A percentile compares a stretch with the other conserved stretches of the same genome.
Evolutionary conservation across 192 early-diverging fungal species (phyloP).

Genomic region (Jimgerdemannia flammicorona): DNA sequence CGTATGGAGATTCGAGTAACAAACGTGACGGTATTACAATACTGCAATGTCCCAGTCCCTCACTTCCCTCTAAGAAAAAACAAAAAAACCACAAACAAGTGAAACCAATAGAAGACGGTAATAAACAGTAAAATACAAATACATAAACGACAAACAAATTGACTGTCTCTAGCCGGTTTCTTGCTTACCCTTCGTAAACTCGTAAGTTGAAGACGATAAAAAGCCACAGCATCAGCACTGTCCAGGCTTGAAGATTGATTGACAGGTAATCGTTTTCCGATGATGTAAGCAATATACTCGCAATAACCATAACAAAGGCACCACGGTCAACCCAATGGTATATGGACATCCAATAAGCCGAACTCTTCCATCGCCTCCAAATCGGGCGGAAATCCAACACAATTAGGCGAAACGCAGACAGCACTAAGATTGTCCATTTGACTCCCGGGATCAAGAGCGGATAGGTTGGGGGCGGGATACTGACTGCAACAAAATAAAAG

Average conservation of each 20-base stretch:
- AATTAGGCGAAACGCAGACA: neutral
- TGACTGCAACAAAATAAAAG: neutral
- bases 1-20: neutral
- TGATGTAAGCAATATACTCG: neutral
- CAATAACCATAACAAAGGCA: neutral
- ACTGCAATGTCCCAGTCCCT: neutral
- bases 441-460: neutral
- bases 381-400: neutral
- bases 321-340: neutral
- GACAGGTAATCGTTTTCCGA: neutral
- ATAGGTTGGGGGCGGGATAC: neutral
- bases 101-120: too few relatives aligned
- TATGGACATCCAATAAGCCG: neutral
- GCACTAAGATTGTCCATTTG: neutral
- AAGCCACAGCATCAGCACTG: neutral
- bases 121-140: too few relatives aligned
- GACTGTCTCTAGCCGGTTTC: neutral
- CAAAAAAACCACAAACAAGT: too few relatives aligned
- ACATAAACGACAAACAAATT: too few relatives aligned
- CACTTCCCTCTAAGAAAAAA: neutral
- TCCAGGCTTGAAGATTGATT: neutral
- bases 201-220: neutral
- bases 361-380: neutral
- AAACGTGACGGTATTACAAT: neutral
- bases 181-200: neutral